phyloP scores from a whole-genome alignment of 208 protist species.

The Zelonia costaricensis region DNA sequence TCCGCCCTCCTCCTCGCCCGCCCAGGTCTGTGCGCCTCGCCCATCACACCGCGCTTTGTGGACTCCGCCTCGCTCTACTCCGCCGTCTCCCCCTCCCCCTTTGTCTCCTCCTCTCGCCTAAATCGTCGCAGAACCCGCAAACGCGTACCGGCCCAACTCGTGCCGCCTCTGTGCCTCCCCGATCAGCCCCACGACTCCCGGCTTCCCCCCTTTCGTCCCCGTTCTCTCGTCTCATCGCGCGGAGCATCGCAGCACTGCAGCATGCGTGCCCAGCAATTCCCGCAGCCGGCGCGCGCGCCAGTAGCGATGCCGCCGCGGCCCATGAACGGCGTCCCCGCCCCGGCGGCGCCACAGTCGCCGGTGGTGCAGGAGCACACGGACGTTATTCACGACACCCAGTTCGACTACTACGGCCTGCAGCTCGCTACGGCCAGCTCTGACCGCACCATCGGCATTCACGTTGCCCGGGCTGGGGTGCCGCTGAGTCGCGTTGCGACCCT shows the following conservation, averaged over 20 bases:
- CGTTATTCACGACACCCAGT: slow-evolving; percentile 97
- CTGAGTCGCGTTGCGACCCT: slow-evolving; percentile 69
- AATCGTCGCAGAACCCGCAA: too few species aligned
- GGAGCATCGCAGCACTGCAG: background rate
- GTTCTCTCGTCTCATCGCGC: background rate
- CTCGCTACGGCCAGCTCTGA: slow-evolving; percentile 98
- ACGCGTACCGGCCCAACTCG: too few species aligned
- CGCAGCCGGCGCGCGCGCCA: slow-evolving; percentile 18
- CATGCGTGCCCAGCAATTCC: slow-evolving; percentile 25
- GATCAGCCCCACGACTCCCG: too few species aligned
- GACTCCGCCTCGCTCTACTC: too few species aligned
- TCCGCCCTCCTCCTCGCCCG: too few species aligned
- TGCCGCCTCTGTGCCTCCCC: too few species aligned
- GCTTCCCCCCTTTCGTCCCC: background rate
- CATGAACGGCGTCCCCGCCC: slow-evolving; percentile 1
- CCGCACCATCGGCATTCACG: slow-evolving; percentile 96
- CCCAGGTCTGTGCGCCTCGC: too few species aligned
- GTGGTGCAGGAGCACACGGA: slow-evolving; percentile 76
- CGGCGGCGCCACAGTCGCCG: slow-evolving; percentile 8
- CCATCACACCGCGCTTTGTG: too few species aligned
- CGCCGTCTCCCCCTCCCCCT: too few species aligned
- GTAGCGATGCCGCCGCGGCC: slow-evolving; percentile 10
- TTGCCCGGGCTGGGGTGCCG: slow-evolving; percentile 56
- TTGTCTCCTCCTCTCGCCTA: too few species aligned
- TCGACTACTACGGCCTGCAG: slow-evolving; percentile 98